Conservation (phyloP, 352 stramenopile genomes). For the Phytophthora foliorum region DNA sequence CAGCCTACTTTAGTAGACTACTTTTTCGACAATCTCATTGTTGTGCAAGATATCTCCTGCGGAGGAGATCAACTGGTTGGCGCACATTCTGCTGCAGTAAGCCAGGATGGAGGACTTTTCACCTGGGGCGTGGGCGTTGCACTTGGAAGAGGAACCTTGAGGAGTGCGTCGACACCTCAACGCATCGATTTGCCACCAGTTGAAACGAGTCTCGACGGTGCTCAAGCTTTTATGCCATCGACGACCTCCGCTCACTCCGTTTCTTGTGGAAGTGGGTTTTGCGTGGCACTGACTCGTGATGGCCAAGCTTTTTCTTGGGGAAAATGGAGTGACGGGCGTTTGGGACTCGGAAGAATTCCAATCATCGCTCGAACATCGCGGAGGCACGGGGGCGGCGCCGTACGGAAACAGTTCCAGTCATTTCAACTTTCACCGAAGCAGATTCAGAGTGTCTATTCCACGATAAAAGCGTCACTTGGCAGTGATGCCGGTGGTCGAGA, state of each 20-base stretch:
- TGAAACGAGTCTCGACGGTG: background rate
- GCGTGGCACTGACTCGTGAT: slow-evolving; percentile 59
- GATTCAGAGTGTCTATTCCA: slow-evolving; percentile 15
- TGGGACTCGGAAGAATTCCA: slow-evolving; percentile 75
- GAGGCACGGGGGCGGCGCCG: slow-evolving; percentile 34
- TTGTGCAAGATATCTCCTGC: slow-evolving; percentile 53
- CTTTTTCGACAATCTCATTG: slow-evolving; percentile 62
- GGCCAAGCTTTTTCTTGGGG: slow-evolving; percentile 86
- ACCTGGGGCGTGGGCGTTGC: slow-evolving; percentile 81
- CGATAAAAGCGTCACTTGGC: background rate
- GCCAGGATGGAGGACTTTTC: slow-evolving; percentile 63
- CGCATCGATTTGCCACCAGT: slow-evolving; percentile 35
- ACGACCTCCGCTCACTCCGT: slow-evolving; percentile 38
- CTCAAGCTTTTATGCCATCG: background rate
- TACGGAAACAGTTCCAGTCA: slow-evolving; percentile 66
- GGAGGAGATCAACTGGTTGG: slow-evolving; percentile 66
- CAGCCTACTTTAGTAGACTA: slow-evolving; percentile 55
- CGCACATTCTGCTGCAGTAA: slow-evolving; percentile 77
- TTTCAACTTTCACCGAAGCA: slow-evolving; percentile 60
- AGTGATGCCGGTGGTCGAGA: background rate
- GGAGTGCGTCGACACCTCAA: slow-evolving; percentile 50
- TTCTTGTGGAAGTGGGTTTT: slow-evolving; percentile 84
- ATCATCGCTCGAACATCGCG: slow-evolving; percentile 54
- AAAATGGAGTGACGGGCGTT: slow-evolving; percentile 75
- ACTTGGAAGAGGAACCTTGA: slow-evolving; percentile 51